These are phyloP conservation scores for Yamadazyma kitorensis DNA, from an alignment of 805 yeast species.

Conservation along the genomic window DNA sequence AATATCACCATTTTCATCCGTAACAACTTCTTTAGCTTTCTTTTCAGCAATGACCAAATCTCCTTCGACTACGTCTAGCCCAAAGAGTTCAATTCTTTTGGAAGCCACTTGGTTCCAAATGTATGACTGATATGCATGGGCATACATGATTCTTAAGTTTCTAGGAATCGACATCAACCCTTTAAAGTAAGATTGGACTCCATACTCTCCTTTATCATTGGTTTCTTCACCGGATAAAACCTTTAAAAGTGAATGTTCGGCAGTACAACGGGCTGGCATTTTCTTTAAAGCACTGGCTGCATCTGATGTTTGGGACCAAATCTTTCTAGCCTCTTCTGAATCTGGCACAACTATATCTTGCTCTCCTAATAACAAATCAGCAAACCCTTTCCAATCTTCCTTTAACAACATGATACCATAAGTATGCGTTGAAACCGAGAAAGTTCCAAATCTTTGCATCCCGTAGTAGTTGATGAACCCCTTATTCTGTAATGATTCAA, in stretches of 20 bases:
- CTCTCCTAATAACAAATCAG: slow-evolving; percentile 73
- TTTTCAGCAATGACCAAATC: slow-evolving; percentile 59
- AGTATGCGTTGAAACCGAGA: slow-evolving; percentile 85
- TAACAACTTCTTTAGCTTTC: slow-evolving; percentile 17
- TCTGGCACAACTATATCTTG: slow-evolving; percentile 84
- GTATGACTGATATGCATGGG: slow-evolving; percentile 95
- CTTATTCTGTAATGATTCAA: slow-evolving; percentile 53
- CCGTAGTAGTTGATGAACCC: slow-evolving; percentile 96
- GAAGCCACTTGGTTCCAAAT: slow-evolving; percentile 91
- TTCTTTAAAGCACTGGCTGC: slow-evolving; percentile 59
- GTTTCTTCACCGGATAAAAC: slow-evolving; percentile 53
- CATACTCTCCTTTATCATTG: slow-evolving; percentile 43
- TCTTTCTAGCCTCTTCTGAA: slow-evolving; percentile 74
- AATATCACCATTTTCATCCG: slow-evolving; percentile 27
- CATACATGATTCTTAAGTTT: slow-evolving; percentile 90
- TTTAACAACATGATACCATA: slow-evolving; percentile 72
- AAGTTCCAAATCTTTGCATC: slow-evolving; percentile 98
- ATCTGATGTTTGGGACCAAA: slow-evolving; percentile 75
- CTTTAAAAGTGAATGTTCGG: slow-evolving; percentile 73
- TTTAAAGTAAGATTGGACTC: slow-evolving; percentile 59
- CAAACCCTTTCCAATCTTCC: slow-evolving; percentile 78
- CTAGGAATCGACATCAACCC: slow-evolving; percentile 90
- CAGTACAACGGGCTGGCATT: slow-evolving; percentile 88
- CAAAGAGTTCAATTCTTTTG: slow-evolving; percentile 67
- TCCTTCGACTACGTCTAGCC: slow-evolving; percentile 69